Evolutionary conservation across 352 stramenopile genomes (phyloP), one percentile per base, ranked within the genome.

Genomic region (Elongisporangium undulatum): DNA sequence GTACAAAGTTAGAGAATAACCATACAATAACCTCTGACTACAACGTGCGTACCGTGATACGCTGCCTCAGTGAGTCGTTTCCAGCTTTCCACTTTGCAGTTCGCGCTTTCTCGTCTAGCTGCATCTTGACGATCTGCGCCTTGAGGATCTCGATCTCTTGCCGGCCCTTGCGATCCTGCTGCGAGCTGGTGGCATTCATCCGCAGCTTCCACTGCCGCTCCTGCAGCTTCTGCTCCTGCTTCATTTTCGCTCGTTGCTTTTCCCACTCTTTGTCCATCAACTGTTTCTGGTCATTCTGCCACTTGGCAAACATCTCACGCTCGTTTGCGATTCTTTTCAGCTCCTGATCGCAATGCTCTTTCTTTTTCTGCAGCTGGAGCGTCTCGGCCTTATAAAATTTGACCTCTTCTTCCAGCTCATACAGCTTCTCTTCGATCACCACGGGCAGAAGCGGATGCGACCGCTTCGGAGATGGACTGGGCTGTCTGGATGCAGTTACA

Each of bases 311-410:
- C 8, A 78, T 72, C 17, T 82, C 69, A 2, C 78, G 74, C 21
- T 89, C 74, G 16, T 68, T 50, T 4, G 68, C 67, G n/a, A 92
- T 51, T 39, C 82, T 87, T 38, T 79, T 81, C 2, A 77, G 58
- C 39, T 85, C 71, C 60, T 90, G 75, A 4, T 90, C 79, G 24
- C 81, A 90, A 21, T 79, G 75, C 1, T 89, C 66, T 51, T 86
- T 89, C 50, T 75, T 77, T 26, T 84, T 87, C 53, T 94, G 82
- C 41, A 94, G 66, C 59, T 87, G 81, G 6, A 94, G 59, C 5
- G 84, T 94, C 57, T 91, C 85, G 13, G 82, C 67, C 52, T 94
- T 92, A 72, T 95, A 92, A 48, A 91, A 87, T 55, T 82, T 90
- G n/a, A 92, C 82, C 38, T 94, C 87, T 67, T 89, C 79, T 64